Conservation (phyloP, 2,329 filamentous ascomycete species). For the Dactylonectria macrodidyma region DNA sequence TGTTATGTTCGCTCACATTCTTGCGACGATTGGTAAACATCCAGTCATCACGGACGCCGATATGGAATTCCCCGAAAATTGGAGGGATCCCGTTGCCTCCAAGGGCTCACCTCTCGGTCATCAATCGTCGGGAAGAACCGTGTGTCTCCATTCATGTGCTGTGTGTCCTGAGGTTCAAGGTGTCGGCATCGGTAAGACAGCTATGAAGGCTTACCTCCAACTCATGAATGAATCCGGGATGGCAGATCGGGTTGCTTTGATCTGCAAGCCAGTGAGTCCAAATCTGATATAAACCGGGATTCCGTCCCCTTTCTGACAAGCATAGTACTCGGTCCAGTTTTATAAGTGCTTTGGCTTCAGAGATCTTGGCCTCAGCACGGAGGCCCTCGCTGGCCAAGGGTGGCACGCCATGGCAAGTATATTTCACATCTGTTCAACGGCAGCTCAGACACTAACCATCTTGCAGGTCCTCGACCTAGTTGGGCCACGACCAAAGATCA, state of each 20-base stretch:
- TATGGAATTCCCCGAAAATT: slow-evolving; percentile 81
- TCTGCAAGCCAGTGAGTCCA: slow-evolving; percentile 77
- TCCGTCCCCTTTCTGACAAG: slow-evolving; percentile 18
- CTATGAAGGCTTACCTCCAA: slow-evolving; percentile 84
- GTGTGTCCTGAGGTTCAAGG: slow-evolving; percentile 83
- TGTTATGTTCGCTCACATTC: slow-evolving; percentile 82
- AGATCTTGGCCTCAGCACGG: slow-evolving; percentile 77
- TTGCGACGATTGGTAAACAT: slow-evolving; percentile 79
- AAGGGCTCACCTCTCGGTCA: slow-evolving; percentile 73
- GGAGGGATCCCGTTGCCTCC: slow-evolving; percentile 64
- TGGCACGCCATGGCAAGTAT: slow-evolving; percentile 85
- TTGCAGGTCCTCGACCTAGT: slow-evolving; percentile 44
- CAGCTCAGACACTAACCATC: background rate
- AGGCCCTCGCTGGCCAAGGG: slow-evolving; percentile 81
- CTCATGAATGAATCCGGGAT: slow-evolving; percentile 79
- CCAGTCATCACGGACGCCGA: slow-evolving; percentile 78
- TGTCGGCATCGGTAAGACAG: slow-evolving; percentile 79
- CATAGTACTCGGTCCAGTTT: slow-evolving; percentile 76
- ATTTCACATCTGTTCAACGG: too few relatives aligned
- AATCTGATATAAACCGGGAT: too few relatives aligned
- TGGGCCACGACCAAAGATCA: slow-evolving; percentile 45
- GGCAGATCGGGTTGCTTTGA: slow-evolving; percentile 80
- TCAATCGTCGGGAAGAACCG: slow-evolving; percentile 79
- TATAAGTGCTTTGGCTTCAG: slow-evolving; percentile 84
- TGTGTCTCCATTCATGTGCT: slow-evolving; percentile 87